phyloP scores from a whole-genome alignment of 352 stramenopile genomes.

The Thraustochytrium striatum region DNA sequence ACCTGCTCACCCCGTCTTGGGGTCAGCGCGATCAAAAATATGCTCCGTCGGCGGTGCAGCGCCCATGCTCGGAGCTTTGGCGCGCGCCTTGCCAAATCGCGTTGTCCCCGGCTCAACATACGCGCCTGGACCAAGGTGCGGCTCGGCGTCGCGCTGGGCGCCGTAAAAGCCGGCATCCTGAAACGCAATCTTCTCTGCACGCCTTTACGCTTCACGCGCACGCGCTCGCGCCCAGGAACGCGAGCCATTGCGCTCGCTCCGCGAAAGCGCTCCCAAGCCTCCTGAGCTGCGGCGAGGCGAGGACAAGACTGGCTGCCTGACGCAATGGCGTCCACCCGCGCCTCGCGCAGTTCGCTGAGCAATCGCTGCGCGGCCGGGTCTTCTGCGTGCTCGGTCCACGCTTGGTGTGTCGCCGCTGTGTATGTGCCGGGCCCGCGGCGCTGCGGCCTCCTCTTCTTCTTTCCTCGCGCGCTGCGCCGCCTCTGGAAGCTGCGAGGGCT shows the following conservation, averaged over 20 bases:
- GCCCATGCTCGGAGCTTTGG: neutral
- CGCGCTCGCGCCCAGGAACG: neutral
- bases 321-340: neutral
- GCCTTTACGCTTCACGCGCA: neutral
- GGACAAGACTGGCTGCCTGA: neutral
- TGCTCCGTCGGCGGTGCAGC: neutral
- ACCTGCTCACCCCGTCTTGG: neutral
- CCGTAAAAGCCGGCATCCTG: constrained; percentile 3
- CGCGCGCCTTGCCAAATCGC: neutral
- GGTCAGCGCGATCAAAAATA: neutral
- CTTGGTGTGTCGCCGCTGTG: neutral
- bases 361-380: neutral
- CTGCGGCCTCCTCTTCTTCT: neutral
- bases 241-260: neutral
- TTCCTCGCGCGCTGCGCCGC: neutral
- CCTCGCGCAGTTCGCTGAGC: neutral
- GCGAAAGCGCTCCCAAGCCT: neutral
- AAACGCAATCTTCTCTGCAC: neutral
- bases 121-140: neutral
- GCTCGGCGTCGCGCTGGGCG: neutral
- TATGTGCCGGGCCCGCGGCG: neutral
- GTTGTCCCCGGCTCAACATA: neutral
- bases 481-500: neutral
- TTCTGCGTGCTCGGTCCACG: neutral
- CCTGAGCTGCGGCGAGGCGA: no score